Conservation (phyloP, 2,329 filamentous ascomycete species). For the Escovopsis sp. region DNA sequence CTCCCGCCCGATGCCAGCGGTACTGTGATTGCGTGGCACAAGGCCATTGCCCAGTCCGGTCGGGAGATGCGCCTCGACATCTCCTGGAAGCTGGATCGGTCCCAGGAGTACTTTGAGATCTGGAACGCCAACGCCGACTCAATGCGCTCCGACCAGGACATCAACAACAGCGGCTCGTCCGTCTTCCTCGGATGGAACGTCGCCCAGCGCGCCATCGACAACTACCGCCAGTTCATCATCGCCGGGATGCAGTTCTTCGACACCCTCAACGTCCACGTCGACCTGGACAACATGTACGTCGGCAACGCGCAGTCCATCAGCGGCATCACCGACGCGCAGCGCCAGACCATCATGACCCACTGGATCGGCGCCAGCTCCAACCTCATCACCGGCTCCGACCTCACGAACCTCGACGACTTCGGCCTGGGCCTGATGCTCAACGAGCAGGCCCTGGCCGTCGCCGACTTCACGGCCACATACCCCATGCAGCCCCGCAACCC, state of each 20-base stretch:
- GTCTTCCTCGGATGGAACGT: constrained; percentile 6
- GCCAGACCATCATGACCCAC: constrained; percentile 9
- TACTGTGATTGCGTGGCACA: constrained; percentile 8
- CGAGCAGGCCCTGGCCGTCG: constrained; percentile 6
- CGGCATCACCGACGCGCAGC: constrained; percentile 8
- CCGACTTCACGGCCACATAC: constrained; percentile 8
- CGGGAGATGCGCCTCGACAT: constrained; percentile 10
- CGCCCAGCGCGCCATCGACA: constrained; percentile 9
- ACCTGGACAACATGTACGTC: constrained; percentile 9
- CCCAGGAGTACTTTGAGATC: constrained; percentile 7
- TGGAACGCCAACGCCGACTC: constrained; percentile 9
- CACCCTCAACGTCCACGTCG: constrained; percentile 7
- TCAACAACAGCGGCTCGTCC: constrained; percentile 7
- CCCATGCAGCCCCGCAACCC: constrained; percentile 9
- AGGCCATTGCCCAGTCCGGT: constrained; percentile 7
- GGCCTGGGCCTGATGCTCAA: constrained; percentile 7
- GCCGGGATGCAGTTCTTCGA: constrained; percentile 7
- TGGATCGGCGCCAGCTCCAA: constrained; percentile 9
- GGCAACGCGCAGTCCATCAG: constrained; percentile 6
- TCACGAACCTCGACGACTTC: constrained; percentile 6
- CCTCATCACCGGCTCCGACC: constrained; percentile 8
- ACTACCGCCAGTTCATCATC: constrained; percentile 10
- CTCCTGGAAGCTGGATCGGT: constrained; percentile 10
- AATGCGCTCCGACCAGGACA: constrained; percentile 10
- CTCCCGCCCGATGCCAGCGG: constrained; percentile 8